Base-by-base conservation (phyloP, 106 monocot species). In the Narthecium ossifragum region DNA sequence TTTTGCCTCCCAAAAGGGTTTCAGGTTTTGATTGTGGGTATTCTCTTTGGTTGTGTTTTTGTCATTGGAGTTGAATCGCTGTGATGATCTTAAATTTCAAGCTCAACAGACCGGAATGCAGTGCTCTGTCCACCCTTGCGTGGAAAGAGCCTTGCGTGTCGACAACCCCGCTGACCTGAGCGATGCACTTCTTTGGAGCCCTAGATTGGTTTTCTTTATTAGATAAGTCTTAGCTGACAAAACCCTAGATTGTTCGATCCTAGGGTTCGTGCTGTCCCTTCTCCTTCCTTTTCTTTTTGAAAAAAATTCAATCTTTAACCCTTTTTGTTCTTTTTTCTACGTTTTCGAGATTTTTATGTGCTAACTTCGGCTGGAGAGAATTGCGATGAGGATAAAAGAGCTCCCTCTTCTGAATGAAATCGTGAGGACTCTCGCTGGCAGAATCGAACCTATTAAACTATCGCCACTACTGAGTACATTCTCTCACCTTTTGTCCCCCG, bases 131-230 rank as follows among this genome's bases (percentile, higher is more conserved):
- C 62, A 14, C n/a, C n/a, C n/a, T n/a, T n/a, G 61, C n/a, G 15
- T 4, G 37, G 68, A 71, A 63, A 31, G 73, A 65, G 66, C 8
- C 78, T 61, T 86, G 81, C 61, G 65, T 86, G 86, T 63, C 81
- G 86, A 86, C 61, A n/a, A 59, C 23, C 81, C 86, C 86, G 81
- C 81, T 86, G 86, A 84, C 41, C 84, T 65, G 84, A 84, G 84
- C 84, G 61, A 41, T 75, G 62, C 23, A 62, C 26, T 18, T n/a
- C 34, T 34, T 51, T 1, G 8, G 1, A 7, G 31, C 4, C 4
- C 36, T 61, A 24, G 4, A 1, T 38, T 50, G 2, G 24, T n/a
- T 53, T 17, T 49, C 11, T 49, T 6, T n/a, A n/a, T n/a, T n/a
- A n/a, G n/a, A n/a, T n/a, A n/a, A n/a, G n/a, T n/a, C n/a, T n/a